phyloP scores from a whole-genome alignment of 148 eudicot genomes.

The Suaeda aralocaspica region DNA sequence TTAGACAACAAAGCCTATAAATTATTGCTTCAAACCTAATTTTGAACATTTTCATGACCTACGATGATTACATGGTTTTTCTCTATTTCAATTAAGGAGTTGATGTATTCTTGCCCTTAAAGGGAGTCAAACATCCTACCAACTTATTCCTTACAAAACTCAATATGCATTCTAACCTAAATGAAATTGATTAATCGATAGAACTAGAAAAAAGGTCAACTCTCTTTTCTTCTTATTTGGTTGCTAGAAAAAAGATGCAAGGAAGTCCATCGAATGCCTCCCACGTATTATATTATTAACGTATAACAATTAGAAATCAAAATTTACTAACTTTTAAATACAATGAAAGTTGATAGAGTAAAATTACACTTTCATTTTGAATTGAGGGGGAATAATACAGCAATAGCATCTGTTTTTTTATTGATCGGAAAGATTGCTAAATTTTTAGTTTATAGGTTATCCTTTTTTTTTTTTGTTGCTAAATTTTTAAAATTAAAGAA shows the following conservation, averaged over 20 bases:
- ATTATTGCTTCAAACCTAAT: slow-evolving; percentile 18
- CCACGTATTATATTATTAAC: no score
- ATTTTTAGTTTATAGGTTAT: no score
- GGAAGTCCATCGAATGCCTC: background rate
- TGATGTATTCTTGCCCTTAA: background rate
- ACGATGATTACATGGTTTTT: background rate
- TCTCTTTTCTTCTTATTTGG: background rate
- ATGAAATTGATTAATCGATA: background rate
- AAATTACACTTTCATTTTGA: no score
- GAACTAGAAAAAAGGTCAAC: background rate
- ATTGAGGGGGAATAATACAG: no score
- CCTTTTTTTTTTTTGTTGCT: no score
- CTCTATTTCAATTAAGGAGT: background rate
- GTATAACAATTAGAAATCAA: no score
- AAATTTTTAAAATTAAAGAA: no score
- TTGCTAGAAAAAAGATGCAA: background rate
- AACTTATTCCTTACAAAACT: background rate
- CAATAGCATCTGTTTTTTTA: no score
- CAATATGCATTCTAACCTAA: background rate
- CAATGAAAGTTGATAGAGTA: no score
- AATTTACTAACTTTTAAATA: no score
- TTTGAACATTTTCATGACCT: background rate
- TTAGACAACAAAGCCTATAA: background rate
- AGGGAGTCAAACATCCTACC: background rate
- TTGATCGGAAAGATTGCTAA: no score